A percentile compares a stretch with the other conserved stretches of the same genome.
These are phyloP conservation scores for Knufia fluminis DNA, from an alignment of 2,329 filamentous ascomycete species.

Conservation along the genomic window DNA sequence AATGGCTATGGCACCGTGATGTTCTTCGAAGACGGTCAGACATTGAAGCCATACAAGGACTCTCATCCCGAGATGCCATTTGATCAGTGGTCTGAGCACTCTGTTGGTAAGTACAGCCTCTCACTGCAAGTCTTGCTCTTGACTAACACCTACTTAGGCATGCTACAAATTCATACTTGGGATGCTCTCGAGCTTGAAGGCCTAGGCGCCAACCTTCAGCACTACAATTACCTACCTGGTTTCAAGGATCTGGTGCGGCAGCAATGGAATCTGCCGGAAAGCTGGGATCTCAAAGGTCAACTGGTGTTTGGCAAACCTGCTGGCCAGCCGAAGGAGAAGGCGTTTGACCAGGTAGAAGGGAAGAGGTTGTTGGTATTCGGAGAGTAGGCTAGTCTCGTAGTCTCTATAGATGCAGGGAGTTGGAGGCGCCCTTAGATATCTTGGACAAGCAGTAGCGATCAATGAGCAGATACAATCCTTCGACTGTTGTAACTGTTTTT, in stretches of 20 bases:
- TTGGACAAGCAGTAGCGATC: no score
- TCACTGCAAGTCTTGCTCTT: background rate
- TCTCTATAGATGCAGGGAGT: background rate
- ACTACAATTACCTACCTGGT: conserved; percentile 67
- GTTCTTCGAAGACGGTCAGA: conserved; percentile 72
- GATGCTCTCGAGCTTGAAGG: conserved; percentile 73
- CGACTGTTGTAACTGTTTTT: background rate
- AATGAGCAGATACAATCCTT: no score
- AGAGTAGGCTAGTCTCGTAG: background rate
- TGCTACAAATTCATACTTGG: conserved; percentile 64
- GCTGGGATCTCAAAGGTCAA: conserved; percentile 73
- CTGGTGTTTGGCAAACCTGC: conserved; percentile 61
- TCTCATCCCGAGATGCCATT: conserved; percentile 51
- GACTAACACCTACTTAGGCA: conserved; percentile 31
- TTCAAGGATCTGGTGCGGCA: conserved; percentile 62
- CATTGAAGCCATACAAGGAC: conserved; percentile 51
- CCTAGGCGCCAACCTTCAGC: conserved; percentile 80
- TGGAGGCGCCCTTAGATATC: background rate
- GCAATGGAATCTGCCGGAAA: conserved; percentile 59
- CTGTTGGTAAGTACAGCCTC: conserved; percentile 41
- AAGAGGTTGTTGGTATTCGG: conserved; percentile 7
- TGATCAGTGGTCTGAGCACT: conserved; percentile 65
- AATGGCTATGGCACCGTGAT: conserved; percentile 70
- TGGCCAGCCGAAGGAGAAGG: conserved; percentile 13
- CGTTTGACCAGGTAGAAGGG: conserved; percentile 17